Conservation (phyloP, 2,329 filamentous ascomycete species). For the Amesomyces nigricolor region DNA sequence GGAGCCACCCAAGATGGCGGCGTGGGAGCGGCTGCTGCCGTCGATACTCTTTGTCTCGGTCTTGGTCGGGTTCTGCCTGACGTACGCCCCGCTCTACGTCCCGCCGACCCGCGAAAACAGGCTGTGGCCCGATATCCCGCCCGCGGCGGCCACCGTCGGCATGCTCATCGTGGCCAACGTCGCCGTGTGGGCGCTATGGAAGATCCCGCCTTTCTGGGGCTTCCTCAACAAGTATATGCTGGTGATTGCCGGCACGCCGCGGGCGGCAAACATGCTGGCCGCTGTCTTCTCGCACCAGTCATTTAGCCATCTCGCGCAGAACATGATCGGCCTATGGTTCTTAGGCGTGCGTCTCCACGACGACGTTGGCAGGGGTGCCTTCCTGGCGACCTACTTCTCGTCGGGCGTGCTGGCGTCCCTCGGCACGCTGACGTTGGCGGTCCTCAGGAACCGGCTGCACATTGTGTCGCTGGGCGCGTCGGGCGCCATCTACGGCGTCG, state of each 20-base stretch:
- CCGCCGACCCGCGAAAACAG: slow-evolving; percentile 44
- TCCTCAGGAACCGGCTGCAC: slow-evolving; percentile 41
- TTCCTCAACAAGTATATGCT: slow-evolving; percentile 65
- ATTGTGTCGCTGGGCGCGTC: slow-evolving; percentile 61
- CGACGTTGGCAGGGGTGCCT: slow-evolving; percentile 62
- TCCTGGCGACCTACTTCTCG: slow-evolving; percentile 61
- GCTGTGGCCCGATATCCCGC: slow-evolving; percentile 55
- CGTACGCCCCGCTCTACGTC: slow-evolving; percentile 46
- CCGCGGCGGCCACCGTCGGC: slow-evolving; percentile 59
- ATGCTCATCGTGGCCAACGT: slow-evolving; percentile 56
- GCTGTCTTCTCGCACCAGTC: slow-evolving; percentile 65
- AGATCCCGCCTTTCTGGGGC: slow-evolving; percentile 58
- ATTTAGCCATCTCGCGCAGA: slow-evolving; percentile 54
- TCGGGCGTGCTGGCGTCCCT: slow-evolving; percentile 55
- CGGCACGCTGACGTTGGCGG: slow-evolving; percentile 48
- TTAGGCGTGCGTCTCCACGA: slow-evolving; percentile 64
- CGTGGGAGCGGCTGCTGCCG: slow-evolving; percentile 52
- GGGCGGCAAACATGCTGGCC: slow-evolving; percentile 55
- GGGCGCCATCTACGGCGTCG: slow-evolving; percentile 56
- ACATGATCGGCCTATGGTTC: slow-evolving; percentile 61
- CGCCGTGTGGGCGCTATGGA: slow-evolving; percentile 54
- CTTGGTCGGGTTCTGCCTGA: slow-evolving; percentile 39
- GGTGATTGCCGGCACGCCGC: slow-evolving; percentile 58
- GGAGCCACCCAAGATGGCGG: slow-evolving; percentile 46
- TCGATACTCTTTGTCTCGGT: slow-evolving; percentile 45